phyloP scores from a whole-genome alignment of 208 protist genomes.

The Leptomonas pyrrhocoris region DNA sequence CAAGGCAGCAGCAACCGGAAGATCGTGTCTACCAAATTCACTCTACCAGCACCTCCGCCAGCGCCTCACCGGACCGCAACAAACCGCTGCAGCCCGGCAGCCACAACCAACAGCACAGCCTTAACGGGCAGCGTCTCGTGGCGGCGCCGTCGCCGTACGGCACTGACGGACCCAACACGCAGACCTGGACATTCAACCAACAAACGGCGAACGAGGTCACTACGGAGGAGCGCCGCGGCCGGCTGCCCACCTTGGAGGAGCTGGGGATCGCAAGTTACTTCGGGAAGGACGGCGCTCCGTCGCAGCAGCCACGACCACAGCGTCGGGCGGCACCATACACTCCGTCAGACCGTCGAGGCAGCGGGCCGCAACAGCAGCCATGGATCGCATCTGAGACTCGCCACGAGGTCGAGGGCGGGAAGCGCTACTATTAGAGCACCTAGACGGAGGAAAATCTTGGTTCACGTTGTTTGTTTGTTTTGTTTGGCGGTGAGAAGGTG shows the following conservation, averaged over 20 bases:
- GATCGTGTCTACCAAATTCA: slow-evolving; percentile 6
- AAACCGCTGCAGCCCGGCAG: slow-evolving; percentile 7
- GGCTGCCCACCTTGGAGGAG: slow-evolving; percentile 48
- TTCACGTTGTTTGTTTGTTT: background rate
- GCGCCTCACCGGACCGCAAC: slow-evolving; percentile 1
- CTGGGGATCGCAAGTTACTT: slow-evolving; percentile 49
- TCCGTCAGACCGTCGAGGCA: background rate
- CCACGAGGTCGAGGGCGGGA: slow-evolving; percentile 50
- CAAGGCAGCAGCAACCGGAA: background rate
- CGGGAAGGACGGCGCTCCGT: slow-evolving; percentile 8
- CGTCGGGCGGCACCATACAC: slow-evolving; percentile 33
- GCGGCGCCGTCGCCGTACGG: slow-evolving; percentile 16
- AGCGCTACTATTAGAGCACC: slow-evolving; percentile 29
- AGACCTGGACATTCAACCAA: slow-evolving; percentile 45
- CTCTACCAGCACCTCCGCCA: slow-evolving; percentile 5
- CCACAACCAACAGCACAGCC: too few relatives aligned
- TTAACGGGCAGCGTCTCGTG: background rate
- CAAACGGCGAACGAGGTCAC: slow-evolving; percentile 32
- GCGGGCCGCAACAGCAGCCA: slow-evolving; percentile 24
- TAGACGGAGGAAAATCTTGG: background rate
- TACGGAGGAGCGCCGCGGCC: slow-evolving; percentile 15
- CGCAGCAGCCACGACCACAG: slow-evolving; percentile 3
- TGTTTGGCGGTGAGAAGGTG: too few relatives aligned
- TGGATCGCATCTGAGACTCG: slow-evolving; percentile 45
- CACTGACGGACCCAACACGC: slow-evolving; percentile 15